phyloP scores from a whole-genome alignment of 768 basidiomycete species.

The Tylopilus plumbeoviolaceoides region DNA sequence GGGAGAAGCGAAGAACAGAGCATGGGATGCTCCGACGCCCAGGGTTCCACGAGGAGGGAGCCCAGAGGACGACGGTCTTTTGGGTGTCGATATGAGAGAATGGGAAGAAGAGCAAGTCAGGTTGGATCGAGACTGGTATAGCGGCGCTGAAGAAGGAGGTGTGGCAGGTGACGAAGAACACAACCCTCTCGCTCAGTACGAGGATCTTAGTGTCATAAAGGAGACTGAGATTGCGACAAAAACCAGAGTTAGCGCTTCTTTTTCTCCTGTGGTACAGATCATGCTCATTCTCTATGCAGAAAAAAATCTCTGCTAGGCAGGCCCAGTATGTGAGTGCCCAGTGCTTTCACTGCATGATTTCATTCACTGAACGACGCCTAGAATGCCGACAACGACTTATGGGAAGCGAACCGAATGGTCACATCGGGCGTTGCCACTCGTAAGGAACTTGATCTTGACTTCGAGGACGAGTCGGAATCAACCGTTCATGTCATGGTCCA shows the following conservation, averaged over 20 bases:
- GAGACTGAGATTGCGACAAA: slow-evolving; percentile 74
- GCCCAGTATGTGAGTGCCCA: slow-evolving; percentile 83
- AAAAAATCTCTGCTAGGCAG: slow-evolving; percentile 89
- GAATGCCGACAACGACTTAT: slow-evolving; percentile 97
- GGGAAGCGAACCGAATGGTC: slow-evolving; percentile 98
- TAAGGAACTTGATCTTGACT: slow-evolving; percentile 84
- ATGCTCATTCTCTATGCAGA: slow-evolving; percentile 40
- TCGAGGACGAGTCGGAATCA: slow-evolving; percentile 94
- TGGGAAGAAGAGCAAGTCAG: slow-evolving; percentile 97
- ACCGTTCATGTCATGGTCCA: slow-evolving; percentile 98
- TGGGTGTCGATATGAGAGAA: slow-evolving; percentile 73
- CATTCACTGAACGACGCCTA: slow-evolving; percentile 32
- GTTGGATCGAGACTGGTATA: slow-evolving; percentile 96
- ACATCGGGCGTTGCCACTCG: slow-evolving; percentile 93
- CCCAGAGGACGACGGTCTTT: slow-evolving; percentile 61
- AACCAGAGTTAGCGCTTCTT: slow-evolving; percentile 50
- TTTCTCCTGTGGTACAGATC: neutral
- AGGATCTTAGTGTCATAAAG: slow-evolving; percentile 69
- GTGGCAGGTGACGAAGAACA: slow-evolving; percentile 87
- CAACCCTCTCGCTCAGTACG: slow-evolving; percentile 91
- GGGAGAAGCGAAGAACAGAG: too few species aligned
- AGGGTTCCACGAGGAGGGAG: slow-evolving; percentile 61
- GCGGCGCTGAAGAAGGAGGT: slow-evolving; percentile 82
- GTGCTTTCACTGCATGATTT: neutral
- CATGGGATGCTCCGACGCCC: slow-evolving; percentile 87